Conservation (phyloP, 1,284 basidiomycete species). For the Malassezia slooffiae region DNA sequence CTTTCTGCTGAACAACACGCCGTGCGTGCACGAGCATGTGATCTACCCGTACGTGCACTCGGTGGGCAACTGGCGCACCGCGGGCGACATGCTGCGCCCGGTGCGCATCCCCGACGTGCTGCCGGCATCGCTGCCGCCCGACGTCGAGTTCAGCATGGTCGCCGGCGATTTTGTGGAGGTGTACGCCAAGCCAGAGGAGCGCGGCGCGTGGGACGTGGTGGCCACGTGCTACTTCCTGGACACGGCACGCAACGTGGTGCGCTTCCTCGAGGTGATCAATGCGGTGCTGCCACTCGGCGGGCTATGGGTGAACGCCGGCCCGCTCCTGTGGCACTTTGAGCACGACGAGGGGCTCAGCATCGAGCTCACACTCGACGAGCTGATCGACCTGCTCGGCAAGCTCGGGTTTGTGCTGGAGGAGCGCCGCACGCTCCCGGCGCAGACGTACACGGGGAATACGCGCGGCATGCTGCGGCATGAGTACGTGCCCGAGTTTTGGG, state of each 20-base stretch:
- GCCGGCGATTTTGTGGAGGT: constrained; percentile 42
- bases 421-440: constrained; percentile 63
- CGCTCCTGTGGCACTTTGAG: constrained; percentile 91
- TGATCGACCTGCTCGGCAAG: constrained; percentile 61
- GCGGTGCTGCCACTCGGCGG: constrained; percentile 35
- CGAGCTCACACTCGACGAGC: constrained; percentile 77
- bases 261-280: constrained; percentile 43
- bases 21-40: constrained; percentile 19
- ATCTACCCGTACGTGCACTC: constrained; percentile 41
- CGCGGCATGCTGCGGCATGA: constrained; percentile 76
- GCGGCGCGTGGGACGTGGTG: constrained; percentile 72
- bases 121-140: constrained; percentile 25
- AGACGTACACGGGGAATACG: constrained; percentile 72
- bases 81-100: constrained; percentile 30
- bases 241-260: constrained; percentile 53
- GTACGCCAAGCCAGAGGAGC: constrained; percentile 52
- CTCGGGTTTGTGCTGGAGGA: constrained; percentile 76
- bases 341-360: constrained; percentile 58
- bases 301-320: constrained; percentile 54
- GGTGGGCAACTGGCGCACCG: constrained; percentile 34
- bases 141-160: constrained; percentile 43
- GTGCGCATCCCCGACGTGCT: constrained; percentile 38
- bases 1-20: constrained; percentile 41
- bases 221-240: constrained; percentile 97
- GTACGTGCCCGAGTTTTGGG: constrained; percentile 56